phyloP scores from a whole-genome alignment of 129 eudicot genomes.

The Chrysanthemum makinoi region DNA sequence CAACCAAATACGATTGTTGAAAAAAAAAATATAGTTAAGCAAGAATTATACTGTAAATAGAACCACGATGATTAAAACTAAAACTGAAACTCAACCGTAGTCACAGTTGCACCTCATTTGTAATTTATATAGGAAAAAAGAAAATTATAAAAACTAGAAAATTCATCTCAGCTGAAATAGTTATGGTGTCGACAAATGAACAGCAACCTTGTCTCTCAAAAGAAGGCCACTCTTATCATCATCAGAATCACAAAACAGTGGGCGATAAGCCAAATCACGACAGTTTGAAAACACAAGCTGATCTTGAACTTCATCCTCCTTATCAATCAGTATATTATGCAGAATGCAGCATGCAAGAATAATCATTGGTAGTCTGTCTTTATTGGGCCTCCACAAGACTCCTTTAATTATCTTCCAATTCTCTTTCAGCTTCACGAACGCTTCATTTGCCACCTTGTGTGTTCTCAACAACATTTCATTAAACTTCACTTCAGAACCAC shows the following conservation, averaged over 20 bases:
- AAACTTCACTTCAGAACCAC: constrained; percentile 31
- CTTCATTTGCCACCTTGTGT: constrained; percentile 46
- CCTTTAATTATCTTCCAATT: constrained; percentile 63
- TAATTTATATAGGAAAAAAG: constrained; percentile 19
- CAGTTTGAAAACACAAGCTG: constrained; percentile 27
- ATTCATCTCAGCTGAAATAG: constrained; percentile 18
- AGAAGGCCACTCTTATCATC: constrained; percentile 35
- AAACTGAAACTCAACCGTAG: constrained; percentile 12
- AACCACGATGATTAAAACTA: not conserved
- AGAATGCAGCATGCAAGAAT: constrained; percentile 59
- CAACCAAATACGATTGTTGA: not conserved
- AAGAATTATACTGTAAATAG: constrained; percentile 1
- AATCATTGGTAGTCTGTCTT: constrained; percentile 43
- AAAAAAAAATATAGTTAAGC: not conserved
- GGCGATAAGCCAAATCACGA: constrained; percentile 37
- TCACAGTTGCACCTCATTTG: constrained; percentile 17
- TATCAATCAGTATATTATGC: constrained; percentile 67
- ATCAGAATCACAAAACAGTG: constrained; percentile 27
- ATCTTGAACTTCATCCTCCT: constrained; percentile 58
- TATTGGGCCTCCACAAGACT: constrained; percentile 76
- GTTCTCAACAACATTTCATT: constrained; percentile 44
- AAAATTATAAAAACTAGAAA: constrained; percentile 8
- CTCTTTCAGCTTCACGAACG: constrained; percentile 51
- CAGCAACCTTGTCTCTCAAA: constrained; percentile 47
- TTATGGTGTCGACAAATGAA: constrained; percentile 36